These are phyloP conservation scores for Cryptococcus sp. DNA, from an alignment of 1,284 basidiomycete species.

Conservation along the genomic window DNA sequence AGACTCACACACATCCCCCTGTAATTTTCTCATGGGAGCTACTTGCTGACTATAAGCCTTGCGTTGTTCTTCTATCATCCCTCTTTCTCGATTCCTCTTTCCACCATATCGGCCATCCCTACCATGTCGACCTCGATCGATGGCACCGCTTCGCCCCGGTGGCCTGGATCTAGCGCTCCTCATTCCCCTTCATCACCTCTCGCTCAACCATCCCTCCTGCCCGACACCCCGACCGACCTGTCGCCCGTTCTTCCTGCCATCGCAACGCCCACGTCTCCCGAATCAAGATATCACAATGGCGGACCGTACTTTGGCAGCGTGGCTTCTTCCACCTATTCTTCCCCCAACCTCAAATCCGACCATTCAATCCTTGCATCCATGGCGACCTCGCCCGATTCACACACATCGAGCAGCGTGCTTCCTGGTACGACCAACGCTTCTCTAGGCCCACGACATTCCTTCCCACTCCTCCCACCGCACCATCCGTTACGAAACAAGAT, in stretches of 20 bases:
- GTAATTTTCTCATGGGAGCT: too few relatives aligned
- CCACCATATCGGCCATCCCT: too few relatives aligned
- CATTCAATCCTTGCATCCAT: conserved; percentile 16
- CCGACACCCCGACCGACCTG: conserved; percentile 10
- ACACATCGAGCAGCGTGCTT: neutral
- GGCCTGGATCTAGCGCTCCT: neutral
- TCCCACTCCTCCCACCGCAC: conserved; percentile 26
- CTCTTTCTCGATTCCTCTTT: too few relatives aligned
- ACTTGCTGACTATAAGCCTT: too few relatives aligned
- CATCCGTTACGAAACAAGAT: conserved; percentile 23
- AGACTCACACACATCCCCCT: too few relatives aligned
- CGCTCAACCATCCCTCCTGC: conserved; percentile 12
- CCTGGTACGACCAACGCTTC: neutral
- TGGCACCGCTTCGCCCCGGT: too few relatives aligned
- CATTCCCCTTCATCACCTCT: conserved; percentile 12
- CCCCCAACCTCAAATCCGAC: conserved; percentile 13
- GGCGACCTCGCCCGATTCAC: conserved; percentile 8
- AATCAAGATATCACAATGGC: neutral
- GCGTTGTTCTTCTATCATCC: too few relatives aligned
- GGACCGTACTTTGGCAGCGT: neutral
- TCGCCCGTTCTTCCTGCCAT: conserved; percentile 13
- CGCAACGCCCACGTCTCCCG: conserved; percentile 5
- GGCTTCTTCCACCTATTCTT: too few relatives aligned
- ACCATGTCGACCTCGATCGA: too few relatives aligned
- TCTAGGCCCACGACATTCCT: conserved; percentile 5